Conservation (phyloP, 148 eudicot species). For the Fallopia convolvulus region DNA sequence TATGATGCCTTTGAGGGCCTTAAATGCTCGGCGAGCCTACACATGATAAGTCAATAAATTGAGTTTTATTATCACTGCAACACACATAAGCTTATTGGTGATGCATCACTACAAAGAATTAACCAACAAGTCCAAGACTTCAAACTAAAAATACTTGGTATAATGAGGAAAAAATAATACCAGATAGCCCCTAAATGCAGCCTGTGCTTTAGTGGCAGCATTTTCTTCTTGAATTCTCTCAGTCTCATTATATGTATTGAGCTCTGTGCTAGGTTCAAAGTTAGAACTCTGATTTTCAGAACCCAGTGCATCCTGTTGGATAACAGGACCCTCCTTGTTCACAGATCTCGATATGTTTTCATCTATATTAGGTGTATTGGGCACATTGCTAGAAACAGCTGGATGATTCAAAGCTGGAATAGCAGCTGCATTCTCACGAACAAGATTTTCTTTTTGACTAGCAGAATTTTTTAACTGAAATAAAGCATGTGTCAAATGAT, state of each 20-base stretch:
- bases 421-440: slow-evolving; percentile 38
- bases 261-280: slow-evolving; percentile 14
- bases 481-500: background rate
- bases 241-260: slow-evolving; percentile 21
- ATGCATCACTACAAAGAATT: background rate
- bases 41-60: slow-evolving; percentile 13
- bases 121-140: background rate
- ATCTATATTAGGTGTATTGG: slow-evolving; percentile 25
- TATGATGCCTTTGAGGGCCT: slow-evolving; percentile 54
- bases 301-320: slow-evolving; percentile 18
- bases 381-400: slow-evolving; percentile 28
- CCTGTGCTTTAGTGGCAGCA: slow-evolving; percentile 46
- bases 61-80: background rate
- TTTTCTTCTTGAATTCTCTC: slow-evolving; percentile 31
- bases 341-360: slow-evolving; percentile 30
- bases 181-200: slow-evolving; percentile 59
- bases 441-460: slow-evolving; percentile 43
- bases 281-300: slow-evolving; percentile 21
- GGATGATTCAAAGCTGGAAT: slow-evolving; percentile 27
- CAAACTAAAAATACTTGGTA: background rate
- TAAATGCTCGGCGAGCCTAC: slow-evolving; percentile 58
- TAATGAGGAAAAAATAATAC: slow-evolving; percentile 19
- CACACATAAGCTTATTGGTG: background rate
- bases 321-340: slow-evolving; percentile 23
- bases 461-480: slow-evolving; percentile 36